Evolutionary conservation across 2,329 filamentous ascomycete genomes (phyloP), one percentile per base, ranked within the genome.

Genomic region (Colletotrichum tofieldiae): DNA sequence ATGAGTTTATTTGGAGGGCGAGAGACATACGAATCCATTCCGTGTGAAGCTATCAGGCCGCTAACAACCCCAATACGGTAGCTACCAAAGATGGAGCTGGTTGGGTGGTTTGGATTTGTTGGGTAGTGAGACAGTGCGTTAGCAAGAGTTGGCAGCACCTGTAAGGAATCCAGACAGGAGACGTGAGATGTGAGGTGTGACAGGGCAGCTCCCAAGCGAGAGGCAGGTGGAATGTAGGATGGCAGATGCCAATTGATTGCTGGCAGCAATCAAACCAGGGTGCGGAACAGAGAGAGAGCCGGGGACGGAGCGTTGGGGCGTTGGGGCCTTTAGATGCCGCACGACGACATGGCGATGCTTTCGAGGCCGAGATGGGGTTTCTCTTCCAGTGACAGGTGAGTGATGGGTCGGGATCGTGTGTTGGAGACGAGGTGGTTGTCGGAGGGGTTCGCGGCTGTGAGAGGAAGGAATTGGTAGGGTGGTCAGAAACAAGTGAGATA

Each of bases 21-120:
- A 63, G 47, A 55, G 58, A 68, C 67, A 54, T 70, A 70, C 67
- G 67, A 70, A 45, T 70, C 67, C 67, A 70, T 70, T 70, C 47
- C 47, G 32, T 29, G 61, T 14, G 14, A 56, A 63, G 41, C 32
- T 52, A 16, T 39, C 56, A 47, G 49, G 29, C 49, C 39, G 49
- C 39, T 47, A 16, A 23, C 7, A 39, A 61, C 37, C 39, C 39
- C 32, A 29, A 35, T n/a, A 67, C 49, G 61, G 58, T 26, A 54
- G 65, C 45, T 59, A 32, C 52, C 69, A 59, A 64, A 20, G 37
- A 37, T 59, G 56, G 12, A 32, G 18, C 52, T 35, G 52, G 18
- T 20, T 41, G 39, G 45, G 51, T 39, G n/a, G 14, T 59, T 43
- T 35, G 43, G 18, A 37, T 43, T 51, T 69, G 52, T 60, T 54